Conservation (phyloP, 2,329 filamentous ascomycete species). For the Aspergillus persii region DNA sequence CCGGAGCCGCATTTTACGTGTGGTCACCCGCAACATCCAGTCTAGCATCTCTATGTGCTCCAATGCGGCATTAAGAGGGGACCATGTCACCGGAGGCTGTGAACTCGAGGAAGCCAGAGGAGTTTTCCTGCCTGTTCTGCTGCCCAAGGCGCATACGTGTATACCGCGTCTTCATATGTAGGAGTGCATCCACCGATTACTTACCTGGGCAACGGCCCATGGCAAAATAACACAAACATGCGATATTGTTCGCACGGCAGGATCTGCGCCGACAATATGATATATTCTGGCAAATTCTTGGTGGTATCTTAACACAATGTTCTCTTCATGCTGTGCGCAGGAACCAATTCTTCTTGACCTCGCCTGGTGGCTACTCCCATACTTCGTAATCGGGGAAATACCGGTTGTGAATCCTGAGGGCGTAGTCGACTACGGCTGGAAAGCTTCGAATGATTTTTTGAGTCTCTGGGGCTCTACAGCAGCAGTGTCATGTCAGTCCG, state of each 20-base stretch:
- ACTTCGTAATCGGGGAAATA: slow-evolving; percentile 60
- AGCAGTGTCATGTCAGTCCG: slow-evolving; percentile 7
- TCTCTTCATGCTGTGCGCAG: neutral
- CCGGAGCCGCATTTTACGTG: neutral
- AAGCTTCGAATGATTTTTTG: slow-evolving; percentile 46
- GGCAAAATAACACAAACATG: no score
- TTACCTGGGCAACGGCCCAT: no score
- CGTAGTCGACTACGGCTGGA: slow-evolving; percentile 56
- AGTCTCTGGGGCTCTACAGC: slow-evolving; percentile 48
- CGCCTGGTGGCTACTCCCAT: slow-evolving; percentile 22
- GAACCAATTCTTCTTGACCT: neutral
- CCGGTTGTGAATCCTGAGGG: slow-evolving; percentile 52
- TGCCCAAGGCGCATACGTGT: no score
- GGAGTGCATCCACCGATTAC: no score
- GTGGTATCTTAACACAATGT: neutral
- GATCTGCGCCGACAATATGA: no score
- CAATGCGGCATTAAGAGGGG: no score
- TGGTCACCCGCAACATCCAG: no score
- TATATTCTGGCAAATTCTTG: neutral
- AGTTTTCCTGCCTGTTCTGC: no score
- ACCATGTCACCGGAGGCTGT: neutral
- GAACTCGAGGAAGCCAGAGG: no score
- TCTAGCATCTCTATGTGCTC: no score
- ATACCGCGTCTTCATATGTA: no score
- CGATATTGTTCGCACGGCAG: no score